Conservation (phyloP, 495 filamentous ascomycete species). For the Penicillium goetzii region DNA sequence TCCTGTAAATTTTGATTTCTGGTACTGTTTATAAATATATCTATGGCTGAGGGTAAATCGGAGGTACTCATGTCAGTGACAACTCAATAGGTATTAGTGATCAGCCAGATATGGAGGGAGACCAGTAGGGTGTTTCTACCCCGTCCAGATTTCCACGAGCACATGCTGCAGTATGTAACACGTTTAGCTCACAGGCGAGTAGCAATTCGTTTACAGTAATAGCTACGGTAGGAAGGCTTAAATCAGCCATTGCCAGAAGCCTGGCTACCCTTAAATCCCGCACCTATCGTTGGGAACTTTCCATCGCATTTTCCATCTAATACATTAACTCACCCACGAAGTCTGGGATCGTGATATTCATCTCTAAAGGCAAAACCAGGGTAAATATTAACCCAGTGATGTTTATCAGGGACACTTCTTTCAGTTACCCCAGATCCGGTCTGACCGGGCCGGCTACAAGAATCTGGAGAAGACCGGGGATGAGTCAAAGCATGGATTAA, state of each 20-base stretch:
- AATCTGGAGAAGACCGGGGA: neutral
- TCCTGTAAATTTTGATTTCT: no score
- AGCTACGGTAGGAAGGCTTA: neutral
- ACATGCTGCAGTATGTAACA: neutral
- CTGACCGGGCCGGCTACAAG: constrained; percentile 8
- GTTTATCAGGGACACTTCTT: neutral
- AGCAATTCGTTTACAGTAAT: neutral
- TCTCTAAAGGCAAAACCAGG: neutral
- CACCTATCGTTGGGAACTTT: neutral
- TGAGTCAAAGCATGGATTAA: neutral
- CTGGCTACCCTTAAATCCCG: neutral
- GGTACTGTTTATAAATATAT: no score
- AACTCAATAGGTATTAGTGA: no score
- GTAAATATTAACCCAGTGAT: neutral
- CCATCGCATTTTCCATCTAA: neutral
- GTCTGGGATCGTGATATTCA: neutral
- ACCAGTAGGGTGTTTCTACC: no score
- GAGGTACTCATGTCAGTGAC: no score
- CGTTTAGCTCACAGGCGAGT: neutral
- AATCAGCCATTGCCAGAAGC: neutral
- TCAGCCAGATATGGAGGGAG: no score
- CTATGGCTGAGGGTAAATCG: no score
- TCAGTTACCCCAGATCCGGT: neutral
- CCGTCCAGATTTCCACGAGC: neutral
- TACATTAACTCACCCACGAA: neutral